Percentiles rank a stretch among this genome's conserved stretches.
phyloP scores from a whole-genome alignment of 2,329 filamentous ascomycete species.

The Botrytis aclada region DNA sequence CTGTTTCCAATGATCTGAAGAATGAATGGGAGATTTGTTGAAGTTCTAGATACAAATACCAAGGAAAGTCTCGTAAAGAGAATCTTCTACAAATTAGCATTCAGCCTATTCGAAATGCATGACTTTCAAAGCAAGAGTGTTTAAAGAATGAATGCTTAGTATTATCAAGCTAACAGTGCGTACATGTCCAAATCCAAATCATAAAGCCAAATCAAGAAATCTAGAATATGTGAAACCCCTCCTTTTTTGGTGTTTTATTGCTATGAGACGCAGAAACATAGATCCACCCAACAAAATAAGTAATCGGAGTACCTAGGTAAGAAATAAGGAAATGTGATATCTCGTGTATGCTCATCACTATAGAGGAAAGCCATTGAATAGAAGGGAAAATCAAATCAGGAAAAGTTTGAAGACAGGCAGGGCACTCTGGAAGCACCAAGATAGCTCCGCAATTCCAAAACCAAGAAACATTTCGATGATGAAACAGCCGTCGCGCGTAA shows the following conservation, averaged over 20 bases:
- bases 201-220: not conserved
- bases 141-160: not conserved
- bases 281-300: not conserved
- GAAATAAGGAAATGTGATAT: too few relatives aligned
- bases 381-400: too few relatives aligned
- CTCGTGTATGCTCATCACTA: not conserved
- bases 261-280: not conserved
- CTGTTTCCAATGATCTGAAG: not conserved
- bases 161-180: not conserved
- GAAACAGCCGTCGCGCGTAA: too few relatives aligned
- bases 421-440: not conserved
- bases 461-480: too few relatives aligned
- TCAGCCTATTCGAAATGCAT: not conserved
- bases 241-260: not conserved
- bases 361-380: not conserved
- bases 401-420: not conserved
- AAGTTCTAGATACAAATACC: not conserved
- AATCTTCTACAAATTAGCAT: not conserved
- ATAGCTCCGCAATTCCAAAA: too few relatives aligned
- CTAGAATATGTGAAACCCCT: not conserved
- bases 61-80: not conserved
- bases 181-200: not conserved
- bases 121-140: not conserved
- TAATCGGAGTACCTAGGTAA: not conserved
- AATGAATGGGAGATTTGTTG: not conserved